Percentiles rank a stretch among this genome's conserved stretches.
Conservation (phyloP, 116 monocot genomes). For the Cymodocea nodosa region DNA sequence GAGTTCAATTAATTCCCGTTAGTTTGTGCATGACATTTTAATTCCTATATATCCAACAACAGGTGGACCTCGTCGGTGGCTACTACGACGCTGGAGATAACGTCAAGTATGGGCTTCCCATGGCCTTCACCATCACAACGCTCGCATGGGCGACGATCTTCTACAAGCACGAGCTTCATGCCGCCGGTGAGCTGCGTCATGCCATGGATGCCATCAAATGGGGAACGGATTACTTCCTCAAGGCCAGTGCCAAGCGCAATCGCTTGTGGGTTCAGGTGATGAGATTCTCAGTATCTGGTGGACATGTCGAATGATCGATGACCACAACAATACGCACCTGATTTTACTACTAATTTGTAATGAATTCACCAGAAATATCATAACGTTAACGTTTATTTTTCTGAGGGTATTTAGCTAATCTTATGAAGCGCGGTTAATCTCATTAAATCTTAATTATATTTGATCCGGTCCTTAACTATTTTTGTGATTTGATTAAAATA, state of each 20-base stretch:
- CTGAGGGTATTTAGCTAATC: too few species aligned
- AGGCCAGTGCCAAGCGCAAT: conserved; percentile 37
- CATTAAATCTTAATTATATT: too few species aligned
- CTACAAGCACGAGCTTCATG: conserved; percentile 36
- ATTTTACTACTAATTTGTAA: not conserved
- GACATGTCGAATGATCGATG: too few species aligned
- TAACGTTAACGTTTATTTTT: too few species aligned
- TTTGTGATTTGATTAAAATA: too few species aligned
- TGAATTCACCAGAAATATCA: too few species aligned
- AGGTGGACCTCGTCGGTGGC: conserved; percentile 83
- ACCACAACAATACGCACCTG: not conserved
- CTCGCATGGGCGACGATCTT: conserved; percentile 65
- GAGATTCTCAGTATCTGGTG: too few species aligned
- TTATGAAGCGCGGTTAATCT: too few species aligned
- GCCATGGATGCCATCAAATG: conserved; percentile 59
- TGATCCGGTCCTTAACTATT: too few species aligned
- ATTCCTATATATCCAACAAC: not conserved
- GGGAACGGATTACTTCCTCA: conserved; percentile 93
- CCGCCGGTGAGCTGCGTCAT: conserved; percentile 42
- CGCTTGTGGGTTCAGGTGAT: conserved; percentile 58
- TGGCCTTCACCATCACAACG: conserved; percentile 91
- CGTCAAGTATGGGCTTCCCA: conserved; percentile 82
- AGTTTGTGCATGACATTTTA: not conserved
- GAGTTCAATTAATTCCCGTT: not conserved
- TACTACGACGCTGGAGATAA: conserved; percentile 98